Base-by-base conservation (phyloP, 2,329 filamentous ascomycete species). In the Fusarium dimerum region DNA sequence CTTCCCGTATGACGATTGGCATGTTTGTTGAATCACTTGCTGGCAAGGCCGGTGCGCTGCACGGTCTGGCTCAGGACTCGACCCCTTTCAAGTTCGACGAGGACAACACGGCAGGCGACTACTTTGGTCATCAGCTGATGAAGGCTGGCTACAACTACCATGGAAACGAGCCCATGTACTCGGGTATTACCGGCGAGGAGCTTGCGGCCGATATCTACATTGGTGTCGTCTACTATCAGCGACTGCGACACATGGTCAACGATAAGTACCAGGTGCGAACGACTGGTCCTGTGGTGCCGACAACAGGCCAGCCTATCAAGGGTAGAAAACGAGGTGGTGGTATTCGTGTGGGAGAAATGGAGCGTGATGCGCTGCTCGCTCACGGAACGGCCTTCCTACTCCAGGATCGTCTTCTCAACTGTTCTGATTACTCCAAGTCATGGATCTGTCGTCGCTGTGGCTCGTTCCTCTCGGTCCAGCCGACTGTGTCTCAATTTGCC, bases 301-400 rank as follows among this genome's bases (percentile, higher is more conserved):
- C 94, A 15, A 97, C 93, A 1, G 92, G 93, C 32, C 94, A 99
- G 71, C 94, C 94, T 40, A 94, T 99, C 79, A 97, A 97, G 78
- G 94, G 94, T 59, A 83, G 94, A 71, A 94, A 95, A 71, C 90
- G 93, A 74, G 94, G 93, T 68, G 94, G 94, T 76, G 94, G 94
- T 86, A 97, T 99, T 70, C 92, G 94, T 80, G 93, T 99, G 30
- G 94, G 94, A 74, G 94, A 99, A 75, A 99, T 99, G 94, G 94
- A 99, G 77, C 89, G 94, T 61, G 94, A 99, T 72, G 90, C 93
- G 4, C 80, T 99, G 18, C 83, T 99, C 51, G 94, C 94, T 5
- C 94, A 99, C 78, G 94, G 94, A 20, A 94, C 92, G 2, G 92
- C 93, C 4, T 97, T 96, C 78, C 75, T 99, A 54, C 82, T 99